Percentiles rank a stretch among this genome's conserved stretches.
Evolutionary conservation across 352 stramenopile genomes (phyloP).

Genomic region (Globisporangium middletonii): DNA sequence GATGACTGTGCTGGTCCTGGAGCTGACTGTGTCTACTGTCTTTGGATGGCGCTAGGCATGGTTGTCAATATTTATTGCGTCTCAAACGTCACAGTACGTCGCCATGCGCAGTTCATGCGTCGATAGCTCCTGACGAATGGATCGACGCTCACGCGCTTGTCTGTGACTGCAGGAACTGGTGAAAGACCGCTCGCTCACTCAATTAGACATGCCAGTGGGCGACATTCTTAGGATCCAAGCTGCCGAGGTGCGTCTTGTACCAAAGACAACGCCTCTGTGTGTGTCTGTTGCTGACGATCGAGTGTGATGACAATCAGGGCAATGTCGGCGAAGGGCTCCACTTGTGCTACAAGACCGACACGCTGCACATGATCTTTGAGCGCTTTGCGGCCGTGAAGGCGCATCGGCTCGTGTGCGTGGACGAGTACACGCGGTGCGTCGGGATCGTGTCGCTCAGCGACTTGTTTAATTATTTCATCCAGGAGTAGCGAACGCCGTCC

Average conservation of each 20-base stretch:
- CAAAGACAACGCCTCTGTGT: not conserved
- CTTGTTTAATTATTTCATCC: constrained; percentile 90
- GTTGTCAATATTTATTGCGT: constrained; percentile 92
- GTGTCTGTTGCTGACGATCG: not conserved
- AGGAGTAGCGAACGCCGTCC: constrained; percentile 30
- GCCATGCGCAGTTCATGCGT: not conserved
- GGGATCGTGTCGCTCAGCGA: constrained; percentile 84
- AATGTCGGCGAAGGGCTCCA: constrained; percentile 78
- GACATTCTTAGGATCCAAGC: constrained; percentile 84
- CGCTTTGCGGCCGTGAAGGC: constrained; percentile 81
- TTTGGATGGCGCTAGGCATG: constrained; percentile 33
- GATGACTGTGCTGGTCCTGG: not conserved
- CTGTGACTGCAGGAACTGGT: constrained; percentile 54
- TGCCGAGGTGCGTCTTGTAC: constrained; percentile 46
- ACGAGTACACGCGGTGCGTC: constrained; percentile 79
- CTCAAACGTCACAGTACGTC: constrained; percentile 80
- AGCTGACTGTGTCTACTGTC: constrained; percentile 6
- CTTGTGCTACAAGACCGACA: constrained; percentile 86
- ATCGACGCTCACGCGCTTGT: not conserved
- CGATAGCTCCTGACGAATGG: not conserved
- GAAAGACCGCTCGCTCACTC: constrained; percentile 82
- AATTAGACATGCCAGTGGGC: constrained; percentile 86
- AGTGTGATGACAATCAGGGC: constrained; percentile 26
- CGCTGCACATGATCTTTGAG: constrained; percentile 88
- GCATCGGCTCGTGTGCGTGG: constrained; percentile 82